Percentiles rank a stretch among this genome's conserved stretches.
Evolutionary conservation across 2,329 filamentous ascomycete species (phyloP).

Genomic region (Microdochium bolleyi): DNA sequence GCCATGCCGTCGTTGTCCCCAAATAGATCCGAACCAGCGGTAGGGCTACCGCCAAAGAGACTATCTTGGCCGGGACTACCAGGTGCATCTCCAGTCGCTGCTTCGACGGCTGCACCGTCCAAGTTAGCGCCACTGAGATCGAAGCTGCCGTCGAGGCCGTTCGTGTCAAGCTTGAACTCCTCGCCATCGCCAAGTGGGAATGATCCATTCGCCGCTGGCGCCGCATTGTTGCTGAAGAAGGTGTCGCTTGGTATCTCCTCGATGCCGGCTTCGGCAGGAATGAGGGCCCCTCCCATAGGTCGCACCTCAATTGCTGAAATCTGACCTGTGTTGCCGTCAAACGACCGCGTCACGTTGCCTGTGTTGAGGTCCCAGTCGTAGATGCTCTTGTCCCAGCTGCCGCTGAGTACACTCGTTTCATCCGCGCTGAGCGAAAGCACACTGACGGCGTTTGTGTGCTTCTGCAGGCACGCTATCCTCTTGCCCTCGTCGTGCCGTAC

Average conservation of each 20-base stretch:
- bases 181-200: background rate
- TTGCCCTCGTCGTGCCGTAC: conserved; percentile 93
- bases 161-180: conserved; percentile 2
- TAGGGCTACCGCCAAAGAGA: conserved; percentile 70
- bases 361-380: conserved; percentile 93
- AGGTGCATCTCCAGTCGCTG: conserved; percentile 37
- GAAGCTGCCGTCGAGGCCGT: conserved; percentile 23
- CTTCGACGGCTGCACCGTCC: conserved; percentile 21
- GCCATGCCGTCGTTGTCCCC: conserved; percentile 63
- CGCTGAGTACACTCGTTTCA: conserved; percentile 80
- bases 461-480: conserved; percentile 70
- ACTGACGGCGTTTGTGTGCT: conserved; percentile 87
- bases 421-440: conserved; percentile 76
- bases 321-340: conserved; percentile 71
- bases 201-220: conserved; percentile 27
- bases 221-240: conserved; percentile 67
- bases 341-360: conserved; percentile 67
- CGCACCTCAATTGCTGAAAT: conserved; percentile 83
- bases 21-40: conserved; percentile 70
- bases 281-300: conserved; percentile 64
- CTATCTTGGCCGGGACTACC: conserved; percentile 68
- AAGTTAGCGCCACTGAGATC: conserved; percentile 27
- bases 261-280: conserved; percentile 63
- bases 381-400: conserved; percentile 93
- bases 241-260: conserved; percentile 56